Base-by-base conservation (phyloP, 208 protist species). In the Jaenimonas drosophilae region DNA sequence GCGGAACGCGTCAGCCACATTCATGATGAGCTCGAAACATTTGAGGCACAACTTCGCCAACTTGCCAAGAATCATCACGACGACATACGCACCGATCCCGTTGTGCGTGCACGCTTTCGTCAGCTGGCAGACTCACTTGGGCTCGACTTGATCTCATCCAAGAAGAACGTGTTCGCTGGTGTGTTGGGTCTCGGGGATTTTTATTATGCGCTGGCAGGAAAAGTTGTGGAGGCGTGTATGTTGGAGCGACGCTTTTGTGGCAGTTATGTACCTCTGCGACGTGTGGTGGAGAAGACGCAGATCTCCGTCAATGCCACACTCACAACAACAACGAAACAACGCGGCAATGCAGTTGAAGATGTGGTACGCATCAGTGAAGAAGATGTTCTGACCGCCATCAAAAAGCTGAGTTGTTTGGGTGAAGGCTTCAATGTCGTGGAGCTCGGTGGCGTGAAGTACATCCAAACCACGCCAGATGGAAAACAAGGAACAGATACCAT, bases 111-210 rank as follows among this genome's bases (percentile, higher is more conserved):
- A 0, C 70, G 78, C 14, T 93, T 93, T 41, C 75, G 80, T 2
- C 85, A 93, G 59, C 53, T 93, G 3, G 80, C 85, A 1, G 85
- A 93, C 68, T 88, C 77, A 9, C 70, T 93, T 20, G 80, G 80
- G 21, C 69, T 93, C 11, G 85, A 93, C 42, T 57, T 93, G 5
- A 76, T 93, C 31, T 90, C 80, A 1, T 90, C 80, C 20, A 84
- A 81, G 56, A 85, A 84, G 51, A 93, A 90, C 54, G 64, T 90
- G 2, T 93, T 93, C 47, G 55, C 85, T 6, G 76, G 69, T 12
- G 58, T 67, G 11, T 55, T 93, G 4, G 79, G 80, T 4, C 66
- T 93, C 24, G 85, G 79, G 28, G 70, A 93, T 57, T 89, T 89
- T 51, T 90, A 90, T 61, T 90, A 90, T 48, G 61, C 71, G 20